Base-by-base conservation (phyloP, 2,329 filamentous ascomycete species). In the Botryotinia convoluta region DNA sequence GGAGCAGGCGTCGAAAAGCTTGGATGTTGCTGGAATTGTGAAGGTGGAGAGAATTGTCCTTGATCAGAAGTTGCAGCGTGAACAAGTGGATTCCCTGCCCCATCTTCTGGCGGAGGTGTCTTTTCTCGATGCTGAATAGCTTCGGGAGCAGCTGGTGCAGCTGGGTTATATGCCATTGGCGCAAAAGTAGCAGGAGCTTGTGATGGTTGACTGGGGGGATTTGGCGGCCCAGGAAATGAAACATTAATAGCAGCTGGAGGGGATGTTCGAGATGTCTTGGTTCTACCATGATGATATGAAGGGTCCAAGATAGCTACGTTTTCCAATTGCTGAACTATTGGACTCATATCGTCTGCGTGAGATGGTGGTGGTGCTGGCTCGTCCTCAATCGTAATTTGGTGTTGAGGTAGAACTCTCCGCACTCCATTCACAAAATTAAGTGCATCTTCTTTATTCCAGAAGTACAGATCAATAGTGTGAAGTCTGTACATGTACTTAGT, bases 401-500 rank as follows among this genome's bases (percentile, higher is more conserved):
- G 82, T 0, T 85, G 80, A 6, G 92, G 90, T 39, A 93, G 81
- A 7, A 93, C 87, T 72, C 89, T 86, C 69, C 90, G 85, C 72
- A 93, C 84, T 22, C 89, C 90, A 77, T 91, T 91, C 74, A 94
- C 83, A 76, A 95, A 93, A 73, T 89, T 87, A 42, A 89, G 83
- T 1, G 92, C 92, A 82, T 95, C 92, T 72, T 89, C 86, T 74
- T 89, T 88, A 0, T 90, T 93, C 91, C 92, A 94, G 79, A 95
- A 92, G 83, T 95, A 95, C 22, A 95, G 84, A 79, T 95, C 92
- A 73, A 95, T 81, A 0, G 90, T 91, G 80, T 93, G 90, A 12
- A 95, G 86, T 80, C 89, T 90, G 83, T 94, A 94, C 85, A 94
- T 89, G 81, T 94, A 94, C 81, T 92, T 93, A 80, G 88, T 90